Evolutionary conservation across 1,139 yeast species (phyloP), one percentile per base, ranked within the genome.

Genomic region (Saccharomycopsis phalli): DNA sequence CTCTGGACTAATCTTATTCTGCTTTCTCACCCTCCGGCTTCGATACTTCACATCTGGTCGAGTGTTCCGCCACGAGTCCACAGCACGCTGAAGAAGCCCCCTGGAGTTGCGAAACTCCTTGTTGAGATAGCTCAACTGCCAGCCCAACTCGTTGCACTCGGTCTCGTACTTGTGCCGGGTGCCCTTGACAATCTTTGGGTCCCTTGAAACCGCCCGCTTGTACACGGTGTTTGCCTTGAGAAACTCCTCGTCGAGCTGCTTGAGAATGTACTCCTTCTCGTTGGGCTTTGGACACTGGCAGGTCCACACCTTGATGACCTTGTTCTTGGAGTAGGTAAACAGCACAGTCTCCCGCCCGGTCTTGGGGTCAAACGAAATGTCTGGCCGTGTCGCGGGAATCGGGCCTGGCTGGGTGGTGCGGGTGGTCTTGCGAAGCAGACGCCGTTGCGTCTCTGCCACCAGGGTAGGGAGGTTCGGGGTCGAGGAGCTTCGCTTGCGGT

Each of bases 61-160:
- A 3, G 69, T 60, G 51, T 67, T 67, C 48, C 74, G 56, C 70
- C 71, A 69, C 21, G 65, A 58, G 44, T 68, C 74, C 14, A 68
- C 74, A 1, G 74, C 73, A 29, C 73, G 57, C 49, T 68, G 74
- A 14, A 67, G 61, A 19, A 69, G 51, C 1, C 74, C 74, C 26
- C 71, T 57, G 35, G 63, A 63, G 36, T 53, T 54, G 20, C 64
- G 57, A 14, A 68, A 53, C 17, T 55, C 57, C 1, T 69, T 67
- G 48, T 68, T 68, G 26, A 59, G 51, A 50, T 54, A 58, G 4
- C 66, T 58, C 30, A 68, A 50, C 14, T 60, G 57, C 73, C 74
- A 68, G 4, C 72, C 74, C 38, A 69, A 60, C 29, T 58, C 55
- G 49, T 68, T 68, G 53, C 74, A 69, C 38, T 61, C 65, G 18